Conservation (phyloP, 345 rosid genomes). For the Sonneratia caseolaris region DNA sequence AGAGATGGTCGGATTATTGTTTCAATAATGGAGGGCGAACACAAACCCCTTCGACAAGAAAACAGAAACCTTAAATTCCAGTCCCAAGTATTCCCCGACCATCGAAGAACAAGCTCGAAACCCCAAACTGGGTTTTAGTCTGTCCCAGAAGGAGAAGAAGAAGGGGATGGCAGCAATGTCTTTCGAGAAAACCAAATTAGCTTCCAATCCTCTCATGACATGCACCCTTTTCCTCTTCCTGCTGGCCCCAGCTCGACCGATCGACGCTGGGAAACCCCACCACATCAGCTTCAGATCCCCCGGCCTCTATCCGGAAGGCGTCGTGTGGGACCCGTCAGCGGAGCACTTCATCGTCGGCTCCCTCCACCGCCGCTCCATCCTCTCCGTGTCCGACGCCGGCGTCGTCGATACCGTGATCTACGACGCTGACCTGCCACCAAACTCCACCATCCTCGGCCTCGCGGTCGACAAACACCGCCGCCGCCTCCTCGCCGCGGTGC, state of each 20-base stretch:
- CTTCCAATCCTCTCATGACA: not conserved
- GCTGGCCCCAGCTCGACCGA: not conserved
- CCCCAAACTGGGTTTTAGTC: too few species aligned
- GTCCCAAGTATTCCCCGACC: too few species aligned
- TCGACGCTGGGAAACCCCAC: conserved; percentile 32
- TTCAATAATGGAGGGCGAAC: too few species aligned
- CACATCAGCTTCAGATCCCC: conserved; percentile 55
- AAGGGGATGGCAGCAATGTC: not conserved
- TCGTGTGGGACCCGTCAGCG: conserved; percentile 58
- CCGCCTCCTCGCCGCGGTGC: conserved; percentile 62
- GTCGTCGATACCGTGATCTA: conserved; percentile 47
- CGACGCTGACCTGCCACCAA: conserved; percentile 52
- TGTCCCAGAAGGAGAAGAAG: too few species aligned
- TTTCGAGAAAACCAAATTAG: not conserved
- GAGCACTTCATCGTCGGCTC: conserved; percentile 84
- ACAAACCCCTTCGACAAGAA: too few species aligned
- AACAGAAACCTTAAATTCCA: too few species aligned
- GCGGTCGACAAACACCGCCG: conserved; percentile 41
- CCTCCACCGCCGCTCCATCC: conserved; percentile 41
- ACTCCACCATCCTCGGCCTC: conserved; percentile 51
- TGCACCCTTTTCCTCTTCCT: conserved; percentile 11
- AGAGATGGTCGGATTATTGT: too few species aligned
- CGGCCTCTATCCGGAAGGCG: conserved; percentile 67
- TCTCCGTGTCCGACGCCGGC: conserved; percentile 74
- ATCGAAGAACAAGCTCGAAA: too few species aligned